Evolutionary conservation across 306 rosid genomes (phyloP).

Genomic region (Castanea mollissima): DNA sequence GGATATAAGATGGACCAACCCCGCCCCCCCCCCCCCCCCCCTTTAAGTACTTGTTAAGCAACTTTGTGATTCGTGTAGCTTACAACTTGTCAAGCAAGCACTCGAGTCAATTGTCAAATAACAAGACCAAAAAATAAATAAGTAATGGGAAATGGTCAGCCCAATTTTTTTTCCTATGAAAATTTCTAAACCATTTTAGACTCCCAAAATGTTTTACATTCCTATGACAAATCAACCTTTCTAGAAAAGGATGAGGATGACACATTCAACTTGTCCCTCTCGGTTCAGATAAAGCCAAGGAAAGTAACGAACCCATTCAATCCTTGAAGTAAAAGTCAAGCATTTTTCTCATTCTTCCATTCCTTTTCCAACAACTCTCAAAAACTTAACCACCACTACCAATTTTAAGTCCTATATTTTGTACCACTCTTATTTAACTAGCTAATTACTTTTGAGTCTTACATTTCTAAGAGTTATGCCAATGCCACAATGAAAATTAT

Average conservation of each 20-base stretch:
- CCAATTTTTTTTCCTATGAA: neutral
- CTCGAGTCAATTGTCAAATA: neutral
- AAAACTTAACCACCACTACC: too few species aligned
- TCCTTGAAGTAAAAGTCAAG: too few species aligned
- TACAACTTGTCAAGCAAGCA: slow-evolving; percentile 21
- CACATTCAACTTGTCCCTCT: neutral
- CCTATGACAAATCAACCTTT: neutral
- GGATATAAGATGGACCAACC: neutral
- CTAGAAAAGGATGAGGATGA: neutral
- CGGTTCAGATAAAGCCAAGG: too few species aligned
- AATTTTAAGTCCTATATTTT: too few species aligned
- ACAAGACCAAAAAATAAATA: neutral
- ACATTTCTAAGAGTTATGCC: too few species aligned
- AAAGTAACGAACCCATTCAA: too few species aligned
- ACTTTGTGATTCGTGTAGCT: neutral
- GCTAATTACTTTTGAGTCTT: too few species aligned
- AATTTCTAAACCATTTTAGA: neutral
- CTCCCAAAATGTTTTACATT: neutral
- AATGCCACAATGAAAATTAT: too few species aligned
- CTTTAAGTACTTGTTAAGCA: neutral
- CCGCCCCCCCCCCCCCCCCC: too few species aligned
- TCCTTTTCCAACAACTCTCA: too few species aligned
- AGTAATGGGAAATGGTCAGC: neutral
- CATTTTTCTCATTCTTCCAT: too few species aligned
- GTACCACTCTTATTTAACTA: too few species aligned